phyloP scores from a whole-genome alignment of 1,139 yeast genomes.

The Pneumocystis wakefieldiae region DNA sequence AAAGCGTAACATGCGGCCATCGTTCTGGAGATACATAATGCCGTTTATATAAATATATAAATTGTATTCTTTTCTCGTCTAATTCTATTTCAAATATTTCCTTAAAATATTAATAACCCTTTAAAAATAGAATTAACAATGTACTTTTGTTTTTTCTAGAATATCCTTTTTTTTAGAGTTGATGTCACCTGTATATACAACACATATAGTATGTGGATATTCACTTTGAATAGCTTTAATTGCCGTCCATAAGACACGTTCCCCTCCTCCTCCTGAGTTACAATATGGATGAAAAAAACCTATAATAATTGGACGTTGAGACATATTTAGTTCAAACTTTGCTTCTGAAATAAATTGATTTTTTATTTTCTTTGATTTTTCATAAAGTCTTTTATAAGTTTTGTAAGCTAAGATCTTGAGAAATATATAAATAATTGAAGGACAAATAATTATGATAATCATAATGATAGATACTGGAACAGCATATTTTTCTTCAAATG shows the following conservation, averaged over 20 bases:
- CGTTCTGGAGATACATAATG: conserved; percentile 50
- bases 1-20: conserved; percentile 68
- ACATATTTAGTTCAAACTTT: background rate
- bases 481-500: background rate
- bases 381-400: background rate
- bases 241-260: conserved; percentile 91
- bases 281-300: conserved; percentile 88
- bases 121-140: background rate
- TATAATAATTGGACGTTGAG: conserved; percentile 12
- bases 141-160: conserved; percentile 36
- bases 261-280: conserved; percentile 97
- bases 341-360: background rate
- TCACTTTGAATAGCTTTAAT: conserved; percentile 51
- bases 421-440: background rate
- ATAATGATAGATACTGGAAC: background rate
- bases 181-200: conserved; percentile 59
- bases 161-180: conserved; percentile 39
- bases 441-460: background rate
- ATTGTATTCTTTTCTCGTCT: conserved; percentile 40
- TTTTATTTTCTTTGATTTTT: background rate
- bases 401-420: background rate
- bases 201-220: conserved; percentile 42
- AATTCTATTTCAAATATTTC: conserved; percentile 52
- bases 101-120: background rate
- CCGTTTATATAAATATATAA: conserved; percentile 52